These are phyloP conservation scores for Monosporascus sp. DNA, from an alignment of 2,329 filamentous ascomycete species.

Conservation along the genomic window DNA sequence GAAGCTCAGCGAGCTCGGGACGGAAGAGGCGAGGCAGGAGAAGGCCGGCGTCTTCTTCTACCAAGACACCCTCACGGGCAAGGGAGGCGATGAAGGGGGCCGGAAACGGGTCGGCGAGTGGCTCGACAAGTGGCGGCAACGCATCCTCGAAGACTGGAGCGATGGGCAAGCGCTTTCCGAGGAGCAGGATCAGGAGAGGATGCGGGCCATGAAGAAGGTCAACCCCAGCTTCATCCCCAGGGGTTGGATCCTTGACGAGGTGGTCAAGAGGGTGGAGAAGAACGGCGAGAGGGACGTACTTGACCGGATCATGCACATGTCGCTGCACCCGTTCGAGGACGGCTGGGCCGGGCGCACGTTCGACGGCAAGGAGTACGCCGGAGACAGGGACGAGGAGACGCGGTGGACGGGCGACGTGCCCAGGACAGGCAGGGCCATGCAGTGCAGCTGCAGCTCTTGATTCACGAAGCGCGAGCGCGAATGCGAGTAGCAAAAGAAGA, in stretches of 20 bases:
- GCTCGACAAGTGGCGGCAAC: slow-evolving; percentile 71
- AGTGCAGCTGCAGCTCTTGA: slow-evolving; percentile 92
- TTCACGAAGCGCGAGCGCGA: neutral
- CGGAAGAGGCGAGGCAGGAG: slow-evolving; percentile 57
- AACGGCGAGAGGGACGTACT: slow-evolving; percentile 76
- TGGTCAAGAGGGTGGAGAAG: slow-evolving; percentile 85
- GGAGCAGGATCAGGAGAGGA: slow-evolving; percentile 55
- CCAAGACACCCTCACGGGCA: slow-evolving; percentile 58
- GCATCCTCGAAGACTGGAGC: slow-evolving; percentile 73
- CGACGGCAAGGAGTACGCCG: slow-evolving; percentile 44
- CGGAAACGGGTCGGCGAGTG: slow-evolving; percentile 66
- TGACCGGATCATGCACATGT: slow-evolving; percentile 73
- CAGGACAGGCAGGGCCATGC: slow-evolving; percentile 69
- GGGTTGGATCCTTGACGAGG: slow-evolving; percentile 87
- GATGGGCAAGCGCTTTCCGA: slow-evolving; percentile 27
- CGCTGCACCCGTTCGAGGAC: slow-evolving; percentile 78
- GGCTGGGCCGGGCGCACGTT: slow-evolving; percentile 54
- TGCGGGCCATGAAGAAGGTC: slow-evolving; percentile 70
- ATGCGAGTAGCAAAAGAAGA: no score
- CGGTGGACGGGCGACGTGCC: slow-evolving; percentile 85
- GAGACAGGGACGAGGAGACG: slow-evolving; percentile 68
- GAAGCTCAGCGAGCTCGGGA: slow-evolving; percentile 56
- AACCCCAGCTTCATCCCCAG: slow-evolving; percentile 93
- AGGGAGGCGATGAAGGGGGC: slow-evolving; percentile 57
- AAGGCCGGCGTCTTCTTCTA: slow-evolving; percentile 75